Base-by-base conservation (phyloP, 805 yeast species). In the Candida germanica region DNA sequence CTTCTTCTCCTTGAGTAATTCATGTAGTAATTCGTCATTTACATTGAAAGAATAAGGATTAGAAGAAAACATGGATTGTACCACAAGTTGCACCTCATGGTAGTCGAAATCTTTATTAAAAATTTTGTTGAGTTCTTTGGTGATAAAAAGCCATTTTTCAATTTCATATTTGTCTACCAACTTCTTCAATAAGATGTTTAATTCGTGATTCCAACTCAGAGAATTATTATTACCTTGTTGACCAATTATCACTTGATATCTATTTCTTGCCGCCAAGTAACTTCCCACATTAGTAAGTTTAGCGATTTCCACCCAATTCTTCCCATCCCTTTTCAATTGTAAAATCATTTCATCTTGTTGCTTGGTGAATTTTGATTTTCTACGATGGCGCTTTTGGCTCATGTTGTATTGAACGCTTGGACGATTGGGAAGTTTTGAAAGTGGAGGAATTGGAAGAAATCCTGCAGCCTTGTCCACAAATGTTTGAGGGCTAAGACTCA, bases 241-340 rank as follows among this genome's bases (percentile, higher is more conserved):
- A 4, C 93, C 93, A 45, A 84, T 82, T 31, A 83, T 68, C 3
- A 83, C 91, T 56, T 83, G 91, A 49, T 84, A 84, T 40, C 91
- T 61, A 52, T 83, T 83, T 39, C 91, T 61, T 0, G 89, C 91
- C 0, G 91, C 87, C 26, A 83, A 59, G 40, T 76, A 79, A 27
- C 80, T 73, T 6, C 80, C 84, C 19, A 83, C 82, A 3, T 73
- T 70, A 2, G 86, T 73, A 3, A 66, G 59, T 36, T 77, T 77
- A 0, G 89, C 87, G 30, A 83, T 83, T 42, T 82, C 87, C 4
- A 74, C 78, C 91, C 93, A 83, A 1, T 78, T 61, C 44, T 73
- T 75, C 20, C 89, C 87, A 31, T 71, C 68, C 37, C 65, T 68
- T 53, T 83, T 84, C 53, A 83, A 56, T 13, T 64, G 62, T 6